Conservation (phyloP, 2,329 filamentous ascomycete genomes). For the Diaporthe sp. region DNA sequence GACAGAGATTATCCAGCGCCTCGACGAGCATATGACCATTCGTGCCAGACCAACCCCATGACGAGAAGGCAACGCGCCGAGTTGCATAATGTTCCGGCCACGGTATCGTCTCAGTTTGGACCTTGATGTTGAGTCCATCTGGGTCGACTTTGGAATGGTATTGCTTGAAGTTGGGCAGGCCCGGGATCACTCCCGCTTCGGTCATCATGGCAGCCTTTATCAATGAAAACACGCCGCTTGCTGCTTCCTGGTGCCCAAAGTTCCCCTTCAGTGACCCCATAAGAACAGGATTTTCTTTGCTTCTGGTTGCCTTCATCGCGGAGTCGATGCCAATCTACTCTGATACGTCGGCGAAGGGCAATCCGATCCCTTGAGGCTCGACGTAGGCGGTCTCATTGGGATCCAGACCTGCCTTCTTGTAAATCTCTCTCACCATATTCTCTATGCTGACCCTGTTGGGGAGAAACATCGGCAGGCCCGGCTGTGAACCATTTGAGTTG, state of each 20-base stretch:
- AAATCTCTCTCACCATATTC: constrained; percentile 44
- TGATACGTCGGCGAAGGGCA: neutral
- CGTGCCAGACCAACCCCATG: neutral
- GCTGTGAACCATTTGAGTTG: neutral
- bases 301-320: neutral
- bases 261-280: neutral
- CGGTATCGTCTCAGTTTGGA: neutral
- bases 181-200: neutral
- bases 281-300: neutral
- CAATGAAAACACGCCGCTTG: neutral
- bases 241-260: neutral
- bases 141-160: neutral
- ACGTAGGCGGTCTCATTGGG: constrained; percentile 44
- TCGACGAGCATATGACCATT: neutral
- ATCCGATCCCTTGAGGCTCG: constrained; percentile 33
- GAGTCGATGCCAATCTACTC: neutral
- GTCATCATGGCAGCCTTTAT: neutral
- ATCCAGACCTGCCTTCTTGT: constrained; percentile 43
- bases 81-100: neutral
- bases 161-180: neutral
- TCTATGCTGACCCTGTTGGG: neutral
- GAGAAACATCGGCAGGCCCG: neutral
- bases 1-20: neutral
- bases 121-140: neutral
- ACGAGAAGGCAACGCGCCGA: neutral